Percentiles rank a stretch among this genome's conserved stretches.
These are phyloP conservation scores for Agmasoma carcini DNA, from an alignment of 371 early-diverging fungal genomes.

Conservation along the genomic window DNA sequence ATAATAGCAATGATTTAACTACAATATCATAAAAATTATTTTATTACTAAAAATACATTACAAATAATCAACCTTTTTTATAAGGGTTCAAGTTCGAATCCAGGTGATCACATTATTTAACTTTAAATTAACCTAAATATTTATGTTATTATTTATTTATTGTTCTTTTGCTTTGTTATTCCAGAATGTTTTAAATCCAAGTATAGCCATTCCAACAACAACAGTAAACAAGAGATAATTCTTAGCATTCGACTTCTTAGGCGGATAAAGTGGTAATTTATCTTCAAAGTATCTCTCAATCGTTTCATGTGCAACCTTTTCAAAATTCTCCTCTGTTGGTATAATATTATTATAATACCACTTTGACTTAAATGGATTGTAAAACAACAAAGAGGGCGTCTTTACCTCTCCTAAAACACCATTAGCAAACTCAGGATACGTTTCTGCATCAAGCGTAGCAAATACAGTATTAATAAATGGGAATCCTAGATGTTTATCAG, in stretches of 20 bases:
- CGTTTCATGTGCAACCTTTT: conserved; percentile 8
- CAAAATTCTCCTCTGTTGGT: conserved; percentile 30
- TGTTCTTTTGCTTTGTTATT: not conserved
- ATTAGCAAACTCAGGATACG: conserved; percentile 51
- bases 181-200: not conserved
- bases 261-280: conserved; percentile 29
- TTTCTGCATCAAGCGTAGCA: conserved; percentile 45
- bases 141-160: too few relatives aligned
- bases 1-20: too few relatives aligned
- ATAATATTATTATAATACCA: conserved; percentile 40
- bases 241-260: not conserved
- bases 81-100: too few relatives aligned
- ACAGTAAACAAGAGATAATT: conserved; percentile 13
- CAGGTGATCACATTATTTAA: too few relatives aligned
- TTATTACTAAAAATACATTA: too few relatives aligned
- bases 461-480: conserved; percentile 51
- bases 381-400: conserved; percentile 49
- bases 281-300: conserved; percentile 16
- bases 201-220: not conserved
- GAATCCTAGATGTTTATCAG: conserved; percentile 46
- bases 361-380: conserved; percentile 46
- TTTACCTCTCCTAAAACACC: conserved; percentile 37
- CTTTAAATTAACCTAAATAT: too few relatives aligned
- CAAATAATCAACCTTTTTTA: too few relatives aligned
- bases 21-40: too few relatives aligned